Evolutionary conservation across 1,284 basidiomycete species (phyloP).

Genomic region (Ustilago lituana): DNA sequence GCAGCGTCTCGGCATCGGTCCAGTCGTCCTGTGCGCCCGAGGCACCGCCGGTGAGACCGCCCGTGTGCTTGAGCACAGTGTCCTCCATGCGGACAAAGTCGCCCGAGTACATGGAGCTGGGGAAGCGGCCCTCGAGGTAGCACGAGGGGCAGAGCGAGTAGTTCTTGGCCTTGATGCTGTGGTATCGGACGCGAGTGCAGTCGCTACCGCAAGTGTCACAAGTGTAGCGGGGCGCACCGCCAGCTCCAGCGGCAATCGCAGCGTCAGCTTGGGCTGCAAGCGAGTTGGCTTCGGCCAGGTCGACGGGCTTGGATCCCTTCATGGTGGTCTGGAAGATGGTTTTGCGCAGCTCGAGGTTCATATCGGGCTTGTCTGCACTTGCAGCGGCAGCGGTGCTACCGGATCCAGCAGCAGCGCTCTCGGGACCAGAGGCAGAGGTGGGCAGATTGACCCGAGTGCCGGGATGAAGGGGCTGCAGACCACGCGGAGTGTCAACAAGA

Average conservation of each 20-base stretch:
- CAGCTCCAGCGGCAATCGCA: conserved; percentile 70
- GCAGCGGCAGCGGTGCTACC: conserved; percentile 81
- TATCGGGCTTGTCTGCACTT: conserved; percentile 34
- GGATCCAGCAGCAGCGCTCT: conserved; percentile 5
- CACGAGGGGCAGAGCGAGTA: conserved; percentile 76
- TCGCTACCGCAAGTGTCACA: conserved; percentile 96
- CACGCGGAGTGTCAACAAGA: conserved; percentile 94
- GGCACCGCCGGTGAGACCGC: conserved; percentile 69
- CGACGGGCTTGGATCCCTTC: conserved; percentile 59
- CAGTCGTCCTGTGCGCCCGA: conserved; percentile 77
- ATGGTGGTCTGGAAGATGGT: conserved; percentile 65
- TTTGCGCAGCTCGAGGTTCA: conserved; percentile 69
- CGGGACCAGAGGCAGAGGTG: conserved; percentile 17
- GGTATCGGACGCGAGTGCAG: conserved; percentile 87
- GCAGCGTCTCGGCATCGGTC: conserved; percentile 88
- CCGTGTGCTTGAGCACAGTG: conserved; percentile 69
- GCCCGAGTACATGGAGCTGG: conserved; percentile 92
- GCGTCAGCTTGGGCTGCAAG: conserved; percentile 70
- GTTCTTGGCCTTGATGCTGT: conserved; percentile 86
- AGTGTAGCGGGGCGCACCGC: conserved; percentile 72
- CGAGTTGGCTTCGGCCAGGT: conserved; percentile 58
- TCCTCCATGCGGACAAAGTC: conserved; percentile 90
- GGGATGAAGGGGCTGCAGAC: conserved; percentile 92
- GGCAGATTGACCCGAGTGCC: conserved; percentile 67
- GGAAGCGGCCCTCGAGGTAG: conserved; percentile 96